A percentile compares a stretch with the other conserved stretches of the same genome.
phyloP scores from a whole-genome alignment of 169 alveolate species.

The Plasmodium reichenowi region DNA sequence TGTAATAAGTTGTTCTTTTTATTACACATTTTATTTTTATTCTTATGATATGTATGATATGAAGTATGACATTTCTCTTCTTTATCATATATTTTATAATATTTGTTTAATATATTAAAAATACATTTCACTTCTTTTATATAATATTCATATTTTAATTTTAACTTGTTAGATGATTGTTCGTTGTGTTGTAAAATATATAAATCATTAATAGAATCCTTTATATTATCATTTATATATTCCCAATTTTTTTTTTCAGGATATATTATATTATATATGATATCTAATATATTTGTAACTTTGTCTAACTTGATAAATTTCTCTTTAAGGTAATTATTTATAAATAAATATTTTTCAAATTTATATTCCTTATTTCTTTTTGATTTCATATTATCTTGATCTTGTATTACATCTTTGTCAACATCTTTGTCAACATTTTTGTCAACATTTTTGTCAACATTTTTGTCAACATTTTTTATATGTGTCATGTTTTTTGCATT shows the following conservation, averaged over 20 bases:
- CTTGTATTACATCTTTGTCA: not conserved
- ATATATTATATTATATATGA: constrained; percentile 17
- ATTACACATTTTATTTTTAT: not conserved
- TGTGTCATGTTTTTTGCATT: too few relatives aligned
- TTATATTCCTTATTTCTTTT: not conserved
- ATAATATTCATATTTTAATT: constrained; percentile 44
- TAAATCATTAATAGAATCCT: not conserved
- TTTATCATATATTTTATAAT: not conserved
- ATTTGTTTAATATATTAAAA: not conserved
- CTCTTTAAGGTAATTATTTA: constrained; percentile 37
- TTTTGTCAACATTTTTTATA: not conserved
- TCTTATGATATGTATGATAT: not conserved
- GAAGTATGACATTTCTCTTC: not conserved
- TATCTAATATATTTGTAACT: constrained; percentile 35
- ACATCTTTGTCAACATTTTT: not conserved
- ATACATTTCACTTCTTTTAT: constrained; percentile 36
- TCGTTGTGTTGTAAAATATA: constrained; percentile 21
- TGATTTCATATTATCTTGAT: constrained; percentile 7
- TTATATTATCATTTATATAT: not conserved
- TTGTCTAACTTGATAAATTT: constrained; percentile 8
- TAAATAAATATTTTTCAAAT: constrained; percentile 26
- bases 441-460: not conserved
- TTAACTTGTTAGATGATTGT: constrained; percentile 15
- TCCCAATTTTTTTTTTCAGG: not conserved
- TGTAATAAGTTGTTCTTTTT: too few relatives aligned